Conservation (phyloP, 2,329 filamentous ascomycete species). For the Lachnellula willkommii region DNA sequence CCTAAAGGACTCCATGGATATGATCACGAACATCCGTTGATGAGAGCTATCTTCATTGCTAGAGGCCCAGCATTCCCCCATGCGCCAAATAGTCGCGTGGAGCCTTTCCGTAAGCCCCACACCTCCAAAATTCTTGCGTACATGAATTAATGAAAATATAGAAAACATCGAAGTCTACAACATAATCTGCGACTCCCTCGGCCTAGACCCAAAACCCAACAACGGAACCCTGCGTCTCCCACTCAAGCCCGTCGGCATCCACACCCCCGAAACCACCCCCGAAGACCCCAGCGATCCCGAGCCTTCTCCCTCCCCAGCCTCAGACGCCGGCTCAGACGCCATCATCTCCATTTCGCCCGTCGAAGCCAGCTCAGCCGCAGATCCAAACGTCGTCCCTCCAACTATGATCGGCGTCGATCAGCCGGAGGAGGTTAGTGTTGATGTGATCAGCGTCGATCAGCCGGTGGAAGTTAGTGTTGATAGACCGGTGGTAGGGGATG, state of each 20-base stretch:
- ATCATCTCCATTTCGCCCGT: slow-evolving; percentile 25
- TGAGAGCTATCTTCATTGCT: slow-evolving; percentile 93
- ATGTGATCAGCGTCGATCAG: slow-evolving; percentile 2
- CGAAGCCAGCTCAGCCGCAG: slow-evolving; percentile 25
- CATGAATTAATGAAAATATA: slow-evolving; percentile 32
- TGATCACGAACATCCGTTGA: slow-evolving; percentile 88
- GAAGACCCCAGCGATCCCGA: slow-evolving; percentile 52
- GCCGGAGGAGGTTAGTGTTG: slow-evolving; percentile 17
- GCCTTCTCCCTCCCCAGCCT: slow-evolving; percentile 12
- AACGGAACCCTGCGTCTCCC: slow-evolving; percentile 81
- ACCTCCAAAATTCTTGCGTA: slow-evolving; percentile 22
- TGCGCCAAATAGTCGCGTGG: slow-evolving; percentile 69
- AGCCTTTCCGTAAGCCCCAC: slow-evolving; percentile 67
- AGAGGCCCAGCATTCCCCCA: slow-evolving; percentile 90
- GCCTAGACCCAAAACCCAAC: slow-evolving; percentile 67
- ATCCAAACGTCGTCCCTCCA: slow-evolving; percentile 24
- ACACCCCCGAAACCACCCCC: slow-evolving; percentile 46
- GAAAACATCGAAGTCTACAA: slow-evolving; percentile 96
- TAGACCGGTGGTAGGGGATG: slow-evolving; percentile 22
- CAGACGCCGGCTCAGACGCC: background rate
- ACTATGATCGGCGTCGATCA: slow-evolving; percentile 27
- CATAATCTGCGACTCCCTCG: slow-evolving; percentile 82
- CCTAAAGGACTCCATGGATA: slow-evolving; percentile 89
- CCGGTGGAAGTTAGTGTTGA: slow-evolving; percentile 19
- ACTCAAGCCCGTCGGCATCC: slow-evolving; percentile 40